Conservation (phyloP, 306 rosid genomes). For the Carpinus fangiana region DNA sequence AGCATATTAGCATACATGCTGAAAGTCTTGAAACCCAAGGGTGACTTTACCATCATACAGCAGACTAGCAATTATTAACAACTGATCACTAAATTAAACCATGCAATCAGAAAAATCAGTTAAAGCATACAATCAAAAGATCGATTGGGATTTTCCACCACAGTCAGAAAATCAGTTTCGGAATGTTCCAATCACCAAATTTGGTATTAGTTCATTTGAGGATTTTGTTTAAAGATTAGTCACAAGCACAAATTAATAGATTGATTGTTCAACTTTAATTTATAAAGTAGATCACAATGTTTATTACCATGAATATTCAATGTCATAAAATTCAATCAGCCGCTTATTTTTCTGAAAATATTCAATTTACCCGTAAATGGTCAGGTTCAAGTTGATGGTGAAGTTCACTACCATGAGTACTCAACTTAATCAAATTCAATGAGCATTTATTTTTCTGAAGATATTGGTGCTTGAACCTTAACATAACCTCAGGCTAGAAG, state of each 20-base stretch:
- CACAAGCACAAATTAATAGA: neutral
- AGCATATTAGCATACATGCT: neutral
- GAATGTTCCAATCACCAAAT: no score
- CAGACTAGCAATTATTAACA: neutral
- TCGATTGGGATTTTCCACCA: neutral
- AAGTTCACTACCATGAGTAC: neutral
- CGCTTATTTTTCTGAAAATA: neutral
- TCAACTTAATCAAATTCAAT: neutral
- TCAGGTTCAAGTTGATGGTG: neutral
- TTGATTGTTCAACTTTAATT: neutral
- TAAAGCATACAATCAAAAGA: neutral
- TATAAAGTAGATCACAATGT: neutral
- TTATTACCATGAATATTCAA: neutral
- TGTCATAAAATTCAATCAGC: neutral
- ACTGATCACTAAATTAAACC: neutral
- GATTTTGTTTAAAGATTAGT: neutral
- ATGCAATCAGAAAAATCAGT: neutral
- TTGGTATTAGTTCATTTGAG: neutral
- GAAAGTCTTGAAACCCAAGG: neutral
- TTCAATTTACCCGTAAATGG: neutral
- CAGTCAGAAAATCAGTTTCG: neutral
- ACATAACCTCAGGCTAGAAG: slow-evolving; percentile 12
- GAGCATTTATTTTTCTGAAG: neutral
- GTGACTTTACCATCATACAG: neutral
- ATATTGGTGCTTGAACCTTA: slow-evolving; percentile 8